Conservation (phyloP, 805 yeast species). For the Vanderwaltozyma polyspora region DNA sequence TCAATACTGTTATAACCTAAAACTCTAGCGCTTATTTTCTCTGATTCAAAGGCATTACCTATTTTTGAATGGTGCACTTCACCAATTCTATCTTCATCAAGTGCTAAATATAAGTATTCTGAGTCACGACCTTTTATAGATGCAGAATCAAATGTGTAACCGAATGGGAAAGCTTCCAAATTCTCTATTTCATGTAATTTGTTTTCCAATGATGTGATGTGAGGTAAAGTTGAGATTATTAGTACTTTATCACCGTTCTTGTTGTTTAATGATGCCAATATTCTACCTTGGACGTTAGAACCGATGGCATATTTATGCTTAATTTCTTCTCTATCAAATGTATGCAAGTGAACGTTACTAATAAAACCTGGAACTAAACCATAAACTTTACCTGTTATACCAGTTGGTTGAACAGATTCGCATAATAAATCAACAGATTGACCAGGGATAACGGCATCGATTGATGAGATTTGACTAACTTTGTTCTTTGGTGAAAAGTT, state of each 20-base stretch:
- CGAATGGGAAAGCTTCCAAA: slow-evolving; percentile 63
- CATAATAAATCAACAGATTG: slow-evolving; percentile 63
- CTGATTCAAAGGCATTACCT: slow-evolving; percentile 37
- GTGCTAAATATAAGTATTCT: slow-evolving; percentile 42
- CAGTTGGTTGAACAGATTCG: slow-evolving; percentile 45
- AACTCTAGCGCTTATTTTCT: slow-evolving; percentile 73
- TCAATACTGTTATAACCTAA: slow-evolving; percentile 60
- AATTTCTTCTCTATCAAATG: slow-evolving; percentile 34
- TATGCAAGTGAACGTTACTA: slow-evolving; percentile 52
- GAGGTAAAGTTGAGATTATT: slow-evolving; percentile 49
- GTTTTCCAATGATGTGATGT: slow-evolving; percentile 29
- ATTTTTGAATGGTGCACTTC: slow-evolving; percentile 71
- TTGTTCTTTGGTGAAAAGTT: slow-evolving; percentile 37
- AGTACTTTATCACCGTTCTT: slow-evolving; percentile 45
- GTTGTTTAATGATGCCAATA: slow-evolving; percentile 47
- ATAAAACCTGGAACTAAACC: slow-evolving; percentile 69
- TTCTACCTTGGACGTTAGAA: slow-evolving; percentile 54
- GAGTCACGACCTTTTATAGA: slow-evolving; percentile 50
- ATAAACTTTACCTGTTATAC: slow-evolving; percentile 59
- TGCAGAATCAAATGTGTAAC: slow-evolving; percentile 46
- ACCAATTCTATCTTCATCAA: slow-evolving; percentile 50
- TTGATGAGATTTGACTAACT: slow-evolving; percentile 48
- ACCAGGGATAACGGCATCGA: slow-evolving; percentile 83
- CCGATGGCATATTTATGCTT: slow-evolving; percentile 62
- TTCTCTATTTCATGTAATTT: slow-evolving; percentile 23